Conservation (phyloP, 2,329 filamentous ascomycete genomes). For the Aspergillus flavus region DNA sequence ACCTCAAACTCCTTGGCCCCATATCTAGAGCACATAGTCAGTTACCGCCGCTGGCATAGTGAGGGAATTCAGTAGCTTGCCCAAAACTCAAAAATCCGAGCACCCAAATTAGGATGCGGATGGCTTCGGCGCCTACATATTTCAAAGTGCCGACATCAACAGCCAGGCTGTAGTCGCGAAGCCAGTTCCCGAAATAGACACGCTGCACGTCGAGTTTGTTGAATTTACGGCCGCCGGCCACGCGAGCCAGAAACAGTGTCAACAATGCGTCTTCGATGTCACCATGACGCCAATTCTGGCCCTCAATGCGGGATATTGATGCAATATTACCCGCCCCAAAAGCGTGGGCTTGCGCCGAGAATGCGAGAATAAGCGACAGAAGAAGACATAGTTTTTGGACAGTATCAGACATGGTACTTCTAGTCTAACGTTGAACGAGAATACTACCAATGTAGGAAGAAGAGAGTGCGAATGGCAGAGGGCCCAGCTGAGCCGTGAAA, state of each 20-base stretch:
- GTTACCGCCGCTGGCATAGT: background rate
- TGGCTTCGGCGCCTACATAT: conserved; percentile 85
- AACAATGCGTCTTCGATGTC: conserved; percentile 93
- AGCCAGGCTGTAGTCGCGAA: conserved; percentile 89
- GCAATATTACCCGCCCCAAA: conserved; percentile 92
- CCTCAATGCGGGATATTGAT: conserved; percentile 76
- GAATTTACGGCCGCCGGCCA: conserved; percentile 76
- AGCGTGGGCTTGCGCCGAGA: conserved; percentile 69
- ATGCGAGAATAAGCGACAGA: conserved; percentile 61
- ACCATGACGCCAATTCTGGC: conserved; percentile 85
- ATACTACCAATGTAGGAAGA: background rate
- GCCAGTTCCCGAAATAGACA: conserved; percentile 96
- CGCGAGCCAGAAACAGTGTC: conserved; percentile 66
- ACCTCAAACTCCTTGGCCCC: conserved; percentile 85
- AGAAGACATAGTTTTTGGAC: conserved; percentile 36
- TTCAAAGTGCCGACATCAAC: conserved; percentile 93
- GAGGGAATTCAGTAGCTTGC: conserved; percentile 45
- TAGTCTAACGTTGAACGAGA: background rate
- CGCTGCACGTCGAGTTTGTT: conserved; percentile 83
- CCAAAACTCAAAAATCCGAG: conserved; percentile 89
- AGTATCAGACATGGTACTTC: conserved; percentile 23
- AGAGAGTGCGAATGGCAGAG: background rate
- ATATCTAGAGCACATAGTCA: conserved; percentile 30
- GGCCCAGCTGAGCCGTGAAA: background rate
- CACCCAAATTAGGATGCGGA: conserved; percentile 84